These are phyloP conservation scores for Suhomyces guaymorum DNA, from an alignment of 1,139 yeast species.

Conservation along the genomic window DNA sequence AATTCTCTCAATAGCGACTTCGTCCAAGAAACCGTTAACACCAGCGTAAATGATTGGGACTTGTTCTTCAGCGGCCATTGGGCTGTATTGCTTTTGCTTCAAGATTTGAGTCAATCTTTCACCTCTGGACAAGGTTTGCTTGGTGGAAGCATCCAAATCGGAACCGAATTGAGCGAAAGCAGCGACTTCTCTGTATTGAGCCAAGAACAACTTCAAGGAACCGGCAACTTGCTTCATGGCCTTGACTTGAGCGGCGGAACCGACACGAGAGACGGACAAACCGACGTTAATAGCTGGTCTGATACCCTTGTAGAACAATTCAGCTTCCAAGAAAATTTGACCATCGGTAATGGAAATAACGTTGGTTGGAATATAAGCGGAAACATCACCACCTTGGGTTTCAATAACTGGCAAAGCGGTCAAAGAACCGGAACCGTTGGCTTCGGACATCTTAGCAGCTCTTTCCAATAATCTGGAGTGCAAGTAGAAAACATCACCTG, in stretches of 20 bases:
- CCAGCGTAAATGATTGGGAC: conserved; percentile 99
- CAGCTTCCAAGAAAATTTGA: conserved; percentile 98
- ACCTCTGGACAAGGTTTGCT: conserved; percentile 99
- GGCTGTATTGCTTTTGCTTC: conserved; percentile 96
- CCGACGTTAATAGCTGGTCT: conserved; percentile 99
- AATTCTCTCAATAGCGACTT: conserved; percentile 80
- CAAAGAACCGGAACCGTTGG: conserved; percentile 89
- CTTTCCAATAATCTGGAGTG: conserved; percentile 95
- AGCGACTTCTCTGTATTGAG: conserved; percentile 99
- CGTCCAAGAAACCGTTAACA: conserved; percentile 98
- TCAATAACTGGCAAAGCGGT: conserved; percentile 96
- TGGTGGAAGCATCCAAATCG: conserved; percentile 99
- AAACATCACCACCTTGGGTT: conserved; percentile 99
- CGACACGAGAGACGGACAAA: conserved; percentile 99
- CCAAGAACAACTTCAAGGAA: conserved; percentile 99
- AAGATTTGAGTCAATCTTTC: conserved; percentile 99
- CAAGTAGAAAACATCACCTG: conserved; percentile 96
- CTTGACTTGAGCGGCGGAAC: conserved; percentile 99
- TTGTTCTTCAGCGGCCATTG: conserved; percentile 98
- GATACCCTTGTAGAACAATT: conserved; percentile 99
- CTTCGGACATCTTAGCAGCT: conserved; percentile 95
- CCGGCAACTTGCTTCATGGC: conserved; percentile 99
- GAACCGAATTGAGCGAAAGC: conserved; percentile 99
- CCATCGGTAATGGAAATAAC: conserved; percentile 98
- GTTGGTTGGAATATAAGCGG: conserved; percentile 96